Evolutionary conservation across 306 rosid species (phyloP), one percentile per base, ranked within the genome.

Genomic region (Cucumis cinereus): DNA sequence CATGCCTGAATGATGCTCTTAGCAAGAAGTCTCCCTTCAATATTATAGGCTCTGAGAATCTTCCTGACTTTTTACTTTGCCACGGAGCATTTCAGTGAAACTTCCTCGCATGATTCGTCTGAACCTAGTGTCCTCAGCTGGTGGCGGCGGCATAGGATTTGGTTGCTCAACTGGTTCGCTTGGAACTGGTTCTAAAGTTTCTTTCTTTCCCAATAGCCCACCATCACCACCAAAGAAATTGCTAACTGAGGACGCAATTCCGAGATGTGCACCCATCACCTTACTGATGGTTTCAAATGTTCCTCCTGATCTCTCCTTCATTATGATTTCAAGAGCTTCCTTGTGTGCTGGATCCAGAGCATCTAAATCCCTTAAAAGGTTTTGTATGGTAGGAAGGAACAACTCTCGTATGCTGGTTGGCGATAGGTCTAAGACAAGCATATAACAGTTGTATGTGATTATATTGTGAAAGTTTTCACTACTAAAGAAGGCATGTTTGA

Each of bases 271-370:
- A 77, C 96, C 93, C 99, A 94, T 90, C 80, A 89, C 99, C 90
- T 94, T 94, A 78, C 94, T 87, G 73, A 94, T 87, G 40, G 87
- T 78, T 23, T 94, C 99, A 41, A 94, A 86, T 62, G 97, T 86
- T 83, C 99, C 99, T 63, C 99, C 96, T 24, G 95, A 90, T 85
- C 95, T 88, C 80, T 94, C 99, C 89, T 86, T 91, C 95, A 92
- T 79, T 83, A 94, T 86, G 64, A 92, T 94, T 87, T 94, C 99
- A 58, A 94, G 96, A 78, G 97, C 99, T 85, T 94, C 97, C 88
- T 90, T 94, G 88, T 94, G 99, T 70, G 94, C 99, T 45, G 99
- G 99, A 87, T 92, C 99, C 55, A 94, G 78, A 12, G 97, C 92
- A 77, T 90, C 98, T 23, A 60, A 67, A 79, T 94, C 97, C 79